Conservation (phyloP, 1,284 basidiomycete genomes). For the Trametes versicolor region DNA sequence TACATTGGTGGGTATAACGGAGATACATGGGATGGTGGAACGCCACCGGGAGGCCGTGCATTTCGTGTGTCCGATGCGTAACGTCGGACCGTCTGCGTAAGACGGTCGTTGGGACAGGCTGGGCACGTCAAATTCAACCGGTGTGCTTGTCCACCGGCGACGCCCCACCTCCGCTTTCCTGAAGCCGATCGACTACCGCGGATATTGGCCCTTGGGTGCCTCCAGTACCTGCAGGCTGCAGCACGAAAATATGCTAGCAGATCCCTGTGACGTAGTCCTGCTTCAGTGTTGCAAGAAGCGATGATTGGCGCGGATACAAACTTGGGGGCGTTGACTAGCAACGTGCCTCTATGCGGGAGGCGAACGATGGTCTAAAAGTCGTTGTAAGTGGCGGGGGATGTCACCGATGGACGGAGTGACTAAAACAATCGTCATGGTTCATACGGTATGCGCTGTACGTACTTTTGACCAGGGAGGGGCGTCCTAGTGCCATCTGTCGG, state of each 20-base stretch:
- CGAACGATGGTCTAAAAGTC: too few relatives aligned
- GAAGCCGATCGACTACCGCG: neutral
- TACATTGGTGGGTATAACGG: neutral
- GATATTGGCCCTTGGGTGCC: neutral
- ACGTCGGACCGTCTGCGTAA: neutral
- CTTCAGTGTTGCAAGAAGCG: too few relatives aligned
- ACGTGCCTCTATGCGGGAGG: neutral
- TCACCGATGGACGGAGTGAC: too few relatives aligned
- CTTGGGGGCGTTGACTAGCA: neutral
- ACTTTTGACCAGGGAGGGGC: too few relatives aligned
- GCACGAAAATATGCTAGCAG: neutral
- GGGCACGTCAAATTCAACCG: neutral
- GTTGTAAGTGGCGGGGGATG: too few relatives aligned
- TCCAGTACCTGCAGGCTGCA: neutral
- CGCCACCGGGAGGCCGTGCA: neutral
- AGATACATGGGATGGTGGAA: neutral
- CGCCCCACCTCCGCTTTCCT: neutral
- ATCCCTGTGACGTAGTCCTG: too few relatives aligned
- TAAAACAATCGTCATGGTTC: too few relatives aligned
- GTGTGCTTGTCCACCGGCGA: neutral
- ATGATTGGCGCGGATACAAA: neutral
- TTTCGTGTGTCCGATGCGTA: neutral
- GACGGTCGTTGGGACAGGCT: neutral
- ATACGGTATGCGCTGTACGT: too few relatives aligned
- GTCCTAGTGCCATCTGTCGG: too few relatives aligned